Evolutionary conservation across 73 alveolate species (phyloP).

Genomic region (Stentor roeselii): DNA sequence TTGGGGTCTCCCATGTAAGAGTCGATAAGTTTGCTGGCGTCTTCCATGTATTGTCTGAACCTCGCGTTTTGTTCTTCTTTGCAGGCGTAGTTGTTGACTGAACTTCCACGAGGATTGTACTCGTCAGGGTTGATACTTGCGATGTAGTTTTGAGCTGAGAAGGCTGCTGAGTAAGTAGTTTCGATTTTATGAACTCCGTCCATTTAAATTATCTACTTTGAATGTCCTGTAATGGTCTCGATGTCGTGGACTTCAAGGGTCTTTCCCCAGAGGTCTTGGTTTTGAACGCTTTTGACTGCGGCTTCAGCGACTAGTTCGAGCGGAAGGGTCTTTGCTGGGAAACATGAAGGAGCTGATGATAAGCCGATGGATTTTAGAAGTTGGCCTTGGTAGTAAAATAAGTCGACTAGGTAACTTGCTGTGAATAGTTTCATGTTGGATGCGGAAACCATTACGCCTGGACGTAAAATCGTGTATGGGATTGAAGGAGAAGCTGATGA

Average conservation of each 20-base stretch:
- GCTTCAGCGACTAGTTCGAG: neutral
- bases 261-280: neutral
- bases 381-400: neutral
- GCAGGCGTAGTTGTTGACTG: no score
- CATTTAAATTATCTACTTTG: no score
- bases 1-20: slow-evolving; percentile 30
- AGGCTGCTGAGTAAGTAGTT: no score
- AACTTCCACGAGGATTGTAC: no score
- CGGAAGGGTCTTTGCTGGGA: neutral
- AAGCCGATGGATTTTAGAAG: neutral
- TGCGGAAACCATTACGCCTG: neutral
- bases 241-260: neutral
- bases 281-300: neutral
- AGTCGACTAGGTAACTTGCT: no score
- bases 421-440: neutral
- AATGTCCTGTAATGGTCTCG: no score
- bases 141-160: no score
- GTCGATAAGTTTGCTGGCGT: slow-evolving; percentile 31
- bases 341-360: neutral
- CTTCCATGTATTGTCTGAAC: slow-evolving; percentile 57
- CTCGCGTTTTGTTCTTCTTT: slow-evolving; percentile 35
- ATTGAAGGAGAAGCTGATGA: no score
- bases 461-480: neutral
- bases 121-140: no score
- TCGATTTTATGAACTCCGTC: no score